Conservation (phyloP, 495 filamentous ascomycete genomes). For the Annulohypoxylon nitens region DNA sequence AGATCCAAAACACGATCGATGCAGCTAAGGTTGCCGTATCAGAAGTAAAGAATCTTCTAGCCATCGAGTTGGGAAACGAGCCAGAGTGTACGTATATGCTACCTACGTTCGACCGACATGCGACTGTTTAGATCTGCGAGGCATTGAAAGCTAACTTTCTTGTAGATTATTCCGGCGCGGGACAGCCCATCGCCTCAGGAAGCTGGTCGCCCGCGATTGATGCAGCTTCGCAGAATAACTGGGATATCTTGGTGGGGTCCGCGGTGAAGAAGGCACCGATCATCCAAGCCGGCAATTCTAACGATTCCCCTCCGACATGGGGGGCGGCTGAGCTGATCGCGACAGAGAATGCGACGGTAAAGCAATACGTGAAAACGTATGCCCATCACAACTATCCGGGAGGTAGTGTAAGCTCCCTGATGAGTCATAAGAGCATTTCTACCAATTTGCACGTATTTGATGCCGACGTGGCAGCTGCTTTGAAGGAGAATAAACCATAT, state of each 20-base stretch:
- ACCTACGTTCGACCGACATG: background rate
- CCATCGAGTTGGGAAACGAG: slow-evolving; percentile 73
- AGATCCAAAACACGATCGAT: slow-evolving; percentile 67
- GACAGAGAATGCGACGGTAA: slow-evolving; percentile 61
- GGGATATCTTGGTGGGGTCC: slow-evolving; percentile 65
- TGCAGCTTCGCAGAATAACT: slow-evolving; percentile 66
- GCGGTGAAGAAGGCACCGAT: slow-evolving; percentile 60
- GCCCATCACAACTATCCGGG: slow-evolving; percentile 73
- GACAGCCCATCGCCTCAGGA: slow-evolving; percentile 66
- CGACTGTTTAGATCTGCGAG: slow-evolving; percentile 18
- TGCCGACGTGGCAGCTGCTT: slow-evolving; percentile 63
- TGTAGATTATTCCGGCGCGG: slow-evolving; percentile 57
- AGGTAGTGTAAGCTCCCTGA: slow-evolving; percentile 61
- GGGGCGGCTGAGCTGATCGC: slow-evolving; percentile 65
- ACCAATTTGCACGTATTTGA: slow-evolving; percentile 63
- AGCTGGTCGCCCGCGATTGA: slow-evolving; percentile 68
- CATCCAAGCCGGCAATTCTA: slow-evolving; percentile 72
- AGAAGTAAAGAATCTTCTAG: slow-evolving; percentile 64
- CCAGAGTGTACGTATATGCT: slow-evolving; percentile 65
- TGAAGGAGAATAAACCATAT: slow-evolving; percentile 63
- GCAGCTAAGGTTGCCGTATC: slow-evolving; percentile 64
- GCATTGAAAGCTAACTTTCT: slow-evolving; percentile 6
- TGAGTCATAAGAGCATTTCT: slow-evolving; percentile 65
- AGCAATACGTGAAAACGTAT: slow-evolving; percentile 66
- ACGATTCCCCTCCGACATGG: slow-evolving; percentile 64